A percentile compares a stretch with the other conserved stretches of the same genome.
Evolutionary conservation across 2,329 filamentous ascomycete genomes (phyloP).

Genomic region (Ceratocystis smalleyi): DNA sequence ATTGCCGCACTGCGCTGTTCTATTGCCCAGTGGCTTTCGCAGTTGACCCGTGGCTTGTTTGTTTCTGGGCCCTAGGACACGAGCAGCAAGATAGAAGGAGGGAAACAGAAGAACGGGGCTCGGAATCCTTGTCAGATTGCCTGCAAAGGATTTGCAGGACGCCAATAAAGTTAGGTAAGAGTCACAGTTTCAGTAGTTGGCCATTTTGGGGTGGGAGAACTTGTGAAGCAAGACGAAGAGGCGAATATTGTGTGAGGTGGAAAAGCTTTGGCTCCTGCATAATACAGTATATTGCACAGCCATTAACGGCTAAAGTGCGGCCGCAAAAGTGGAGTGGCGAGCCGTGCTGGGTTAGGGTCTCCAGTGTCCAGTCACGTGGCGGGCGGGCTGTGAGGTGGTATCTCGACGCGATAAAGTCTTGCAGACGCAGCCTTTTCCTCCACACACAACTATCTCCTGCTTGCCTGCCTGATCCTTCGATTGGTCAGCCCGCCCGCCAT

Average conservation of each 20-base stretch:
- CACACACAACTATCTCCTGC: too few species aligned
- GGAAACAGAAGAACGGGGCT: too few species aligned
- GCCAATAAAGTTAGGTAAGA: not conserved
- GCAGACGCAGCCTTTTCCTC: too few species aligned
- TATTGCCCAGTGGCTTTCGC: not conserved
- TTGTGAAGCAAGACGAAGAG: not conserved
- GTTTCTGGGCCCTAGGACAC: too few species aligned
- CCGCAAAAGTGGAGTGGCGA: too few species aligned
- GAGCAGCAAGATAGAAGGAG: not conserved
- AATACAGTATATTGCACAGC: too few species aligned
- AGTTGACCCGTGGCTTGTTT: not conserved
- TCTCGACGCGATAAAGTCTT: too few species aligned
- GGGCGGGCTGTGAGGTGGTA: not conserved
- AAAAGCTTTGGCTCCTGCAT: not conserved
- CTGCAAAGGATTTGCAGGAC: not conserved
- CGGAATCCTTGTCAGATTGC: not conserved
- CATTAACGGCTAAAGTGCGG: too few species aligned
- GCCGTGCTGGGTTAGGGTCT: too few species aligned
- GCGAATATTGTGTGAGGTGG: not conserved
- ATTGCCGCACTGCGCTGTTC: not conserved
- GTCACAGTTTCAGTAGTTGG: not conserved
- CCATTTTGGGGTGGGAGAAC: too few species aligned
- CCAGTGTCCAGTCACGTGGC: not conserved
- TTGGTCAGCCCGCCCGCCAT: not conserved
- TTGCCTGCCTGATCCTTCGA: not conserved